Evolutionary conservation across 2,329 filamentous ascomycete genomes (phyloP).

Genomic region (Escovopsis sp.): DNA sequence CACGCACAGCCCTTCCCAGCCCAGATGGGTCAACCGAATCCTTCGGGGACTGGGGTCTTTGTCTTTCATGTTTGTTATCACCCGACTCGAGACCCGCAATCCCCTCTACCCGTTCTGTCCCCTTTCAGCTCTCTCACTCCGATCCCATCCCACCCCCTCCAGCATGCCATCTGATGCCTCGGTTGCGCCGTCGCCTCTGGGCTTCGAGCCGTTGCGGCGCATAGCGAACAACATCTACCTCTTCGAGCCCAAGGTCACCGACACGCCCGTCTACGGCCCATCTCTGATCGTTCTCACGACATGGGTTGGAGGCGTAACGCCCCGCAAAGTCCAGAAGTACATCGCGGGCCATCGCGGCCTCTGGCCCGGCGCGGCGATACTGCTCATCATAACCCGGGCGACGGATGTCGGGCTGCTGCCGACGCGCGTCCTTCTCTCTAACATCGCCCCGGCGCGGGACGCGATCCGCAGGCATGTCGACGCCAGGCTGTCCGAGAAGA

Average conservation of each 20-base stretch:
- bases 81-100: too few species aligned
- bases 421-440: not conserved
- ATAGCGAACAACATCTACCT: conserved; percentile 1
- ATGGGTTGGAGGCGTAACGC: conserved; percentile 1
- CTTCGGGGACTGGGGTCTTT: too few species aligned
- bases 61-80: too few species aligned
- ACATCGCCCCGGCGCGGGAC: conserved; percentile 1
- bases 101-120: too few species aligned
- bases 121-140: too few species aligned
- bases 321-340: conserved; percentile 1
- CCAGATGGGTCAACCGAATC: too few species aligned
- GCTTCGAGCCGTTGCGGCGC: not conserved
- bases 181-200: not conserved
- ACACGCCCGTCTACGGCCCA: not conserved
- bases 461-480: not conserved
- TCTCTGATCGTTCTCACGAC: conserved; percentile 1
- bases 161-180: not conserved
- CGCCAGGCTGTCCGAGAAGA: not conserved
- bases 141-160: not conserved
- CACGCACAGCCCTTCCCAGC: too few species aligned
- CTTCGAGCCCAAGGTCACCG: not conserved
- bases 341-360: not conserved
- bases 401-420: not conserved
- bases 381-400: not conserved
- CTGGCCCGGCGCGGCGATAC: conserved; percentile 1